A percentile compares a stretch with the other conserved stretches of the same genome.
Evolutionary conservation across 73 alveolate genomes (phyloP).

Genomic region (Tetrahymena malaccensis): DNA sequence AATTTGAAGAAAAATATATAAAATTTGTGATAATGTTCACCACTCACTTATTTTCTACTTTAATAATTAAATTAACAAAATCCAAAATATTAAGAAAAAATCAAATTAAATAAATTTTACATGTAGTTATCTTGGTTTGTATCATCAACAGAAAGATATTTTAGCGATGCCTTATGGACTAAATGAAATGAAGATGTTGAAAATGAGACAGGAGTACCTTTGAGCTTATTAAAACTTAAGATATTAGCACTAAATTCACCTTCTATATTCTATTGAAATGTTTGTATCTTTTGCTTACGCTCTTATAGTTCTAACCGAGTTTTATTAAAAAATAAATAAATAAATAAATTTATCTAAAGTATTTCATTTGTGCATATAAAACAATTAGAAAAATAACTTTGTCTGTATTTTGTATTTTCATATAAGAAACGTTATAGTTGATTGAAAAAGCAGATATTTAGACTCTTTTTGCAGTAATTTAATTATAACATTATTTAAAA

Average conservation of each 20-base stretch:
- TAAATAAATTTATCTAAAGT: not conserved
- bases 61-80: not conserved
- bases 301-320: not conserved
- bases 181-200: not conserved
- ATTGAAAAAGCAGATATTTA: too few relatives aligned
- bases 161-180: not conserved
- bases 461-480: too few relatives aligned
- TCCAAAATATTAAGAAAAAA: not conserved
- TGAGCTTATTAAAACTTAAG: not conserved
- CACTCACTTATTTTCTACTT: not conserved
- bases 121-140: not conserved
- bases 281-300: not conserved
- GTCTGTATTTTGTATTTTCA: too few relatives aligned
- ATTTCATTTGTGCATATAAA: too few relatives aligned
- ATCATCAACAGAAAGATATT: not conserved
- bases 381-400: too few relatives aligned
- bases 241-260: not conserved
- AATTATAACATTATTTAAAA: too few relatives aligned
- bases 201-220: not conserved
- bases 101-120: not conserved
- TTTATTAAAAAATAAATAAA: not conserved
- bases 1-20: too few relatives aligned
- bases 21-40: not conserved
- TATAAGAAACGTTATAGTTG: too few relatives aligned
- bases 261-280: not conserved